These are phyloP conservation scores for Stemphylium lycopersici DNA, from an alignment of 2,329 filamentous ascomycete species.

Conservation along the genomic window DNA sequence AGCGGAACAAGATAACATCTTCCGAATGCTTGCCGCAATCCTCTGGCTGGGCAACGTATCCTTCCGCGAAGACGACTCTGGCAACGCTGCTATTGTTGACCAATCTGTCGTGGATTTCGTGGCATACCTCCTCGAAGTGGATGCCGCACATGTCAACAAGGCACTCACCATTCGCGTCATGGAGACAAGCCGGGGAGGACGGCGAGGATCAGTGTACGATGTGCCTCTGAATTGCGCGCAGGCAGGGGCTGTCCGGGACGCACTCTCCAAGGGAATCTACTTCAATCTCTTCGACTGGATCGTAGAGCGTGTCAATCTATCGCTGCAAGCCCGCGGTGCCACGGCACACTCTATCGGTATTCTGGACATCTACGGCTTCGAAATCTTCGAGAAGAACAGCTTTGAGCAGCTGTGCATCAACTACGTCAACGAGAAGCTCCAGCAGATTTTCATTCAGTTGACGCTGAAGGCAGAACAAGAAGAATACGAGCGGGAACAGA, in stretches of 20 bases:
- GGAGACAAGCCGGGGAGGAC: slow-evolving; percentile 69
- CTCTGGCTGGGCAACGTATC: slow-evolving; percentile 95
- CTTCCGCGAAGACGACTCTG: slow-evolving; percentile 86
- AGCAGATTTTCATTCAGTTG: slow-evolving; percentile 98
- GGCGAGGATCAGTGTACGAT: slow-evolving; percentile 71
- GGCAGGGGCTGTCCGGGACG: slow-evolving; percentile 85
- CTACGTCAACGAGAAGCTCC: slow-evolving; percentile 98
- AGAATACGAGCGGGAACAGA: slow-evolving; percentile 93
- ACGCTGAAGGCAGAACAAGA: slow-evolving; percentile 97
- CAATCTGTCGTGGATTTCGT: slow-evolving; percentile 93
- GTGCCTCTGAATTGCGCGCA: slow-evolving; percentile 86
- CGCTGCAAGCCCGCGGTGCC: slow-evolving; percentile 76
- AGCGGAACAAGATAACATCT: slow-evolving; percentile 91
- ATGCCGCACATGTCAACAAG: slow-evolving; percentile 78
- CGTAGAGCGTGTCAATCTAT: slow-evolving; percentile 87
- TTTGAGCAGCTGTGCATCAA: slow-evolving; percentile 99
- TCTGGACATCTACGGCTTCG: slow-evolving; percentile 98
- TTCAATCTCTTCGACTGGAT: slow-evolving; percentile 99
- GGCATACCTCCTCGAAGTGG: slow-evolving; percentile 90
- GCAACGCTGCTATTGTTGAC: slow-evolving; percentile 85
- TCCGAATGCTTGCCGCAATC: slow-evolving; percentile 89
- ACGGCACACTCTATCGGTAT: slow-evolving; percentile 91
- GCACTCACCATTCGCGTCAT: slow-evolving; percentile 89
- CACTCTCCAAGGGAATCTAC: slow-evolving; percentile 93
- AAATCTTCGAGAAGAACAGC: slow-evolving; percentile 98